These are phyloP conservation scores for Saitozyma sp. DNA, from an alignment of 768 basidiomycete genomes.

Conservation along the genomic window DNA sequence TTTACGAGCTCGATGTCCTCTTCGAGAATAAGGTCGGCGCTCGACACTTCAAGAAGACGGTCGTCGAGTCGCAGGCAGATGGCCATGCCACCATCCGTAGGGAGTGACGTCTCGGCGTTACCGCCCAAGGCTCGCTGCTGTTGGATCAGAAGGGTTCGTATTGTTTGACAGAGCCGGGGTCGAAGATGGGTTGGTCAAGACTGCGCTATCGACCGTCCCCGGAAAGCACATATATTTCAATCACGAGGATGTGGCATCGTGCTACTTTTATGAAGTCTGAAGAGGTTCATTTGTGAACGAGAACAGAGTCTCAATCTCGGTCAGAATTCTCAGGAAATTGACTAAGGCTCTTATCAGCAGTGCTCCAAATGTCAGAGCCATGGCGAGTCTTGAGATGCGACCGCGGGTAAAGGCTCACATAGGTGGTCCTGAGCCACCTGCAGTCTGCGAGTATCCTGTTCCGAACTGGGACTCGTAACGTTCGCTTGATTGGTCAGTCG, in stretches of 20 bases:
- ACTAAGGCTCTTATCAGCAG: too few species aligned
- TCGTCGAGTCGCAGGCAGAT: constrained; percentile 2
- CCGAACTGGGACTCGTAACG: too few species aligned
- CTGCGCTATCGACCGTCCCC: background rate
- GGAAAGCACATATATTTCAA: too few species aligned
- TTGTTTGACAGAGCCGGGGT: too few species aligned
- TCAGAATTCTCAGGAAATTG: too few species aligned
- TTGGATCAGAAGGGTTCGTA: too few species aligned
- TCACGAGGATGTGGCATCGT: too few species aligned
- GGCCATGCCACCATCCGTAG: background rate
- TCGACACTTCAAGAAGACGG: constrained; percentile 25
- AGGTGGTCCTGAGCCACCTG: background rate
- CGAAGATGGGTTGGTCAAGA: background rate
- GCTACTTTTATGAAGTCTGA: too few species aligned
- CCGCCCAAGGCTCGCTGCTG: too few species aligned
- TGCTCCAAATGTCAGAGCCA: too few species aligned
- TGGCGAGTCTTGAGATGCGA: background rate
- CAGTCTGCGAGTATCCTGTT: background rate
- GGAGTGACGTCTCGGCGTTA: background rate
- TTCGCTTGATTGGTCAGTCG: background rate
- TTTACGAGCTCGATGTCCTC: constrained; percentile 42
- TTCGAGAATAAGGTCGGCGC: constrained; percentile 36
- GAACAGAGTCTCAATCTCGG: too few species aligned
- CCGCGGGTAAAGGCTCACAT: background rate
- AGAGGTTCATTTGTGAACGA: too few species aligned